Base-by-base conservation (phyloP, 1,284 basidiomycete genomes). In the Tetrapyrgos nigripes region DNA sequence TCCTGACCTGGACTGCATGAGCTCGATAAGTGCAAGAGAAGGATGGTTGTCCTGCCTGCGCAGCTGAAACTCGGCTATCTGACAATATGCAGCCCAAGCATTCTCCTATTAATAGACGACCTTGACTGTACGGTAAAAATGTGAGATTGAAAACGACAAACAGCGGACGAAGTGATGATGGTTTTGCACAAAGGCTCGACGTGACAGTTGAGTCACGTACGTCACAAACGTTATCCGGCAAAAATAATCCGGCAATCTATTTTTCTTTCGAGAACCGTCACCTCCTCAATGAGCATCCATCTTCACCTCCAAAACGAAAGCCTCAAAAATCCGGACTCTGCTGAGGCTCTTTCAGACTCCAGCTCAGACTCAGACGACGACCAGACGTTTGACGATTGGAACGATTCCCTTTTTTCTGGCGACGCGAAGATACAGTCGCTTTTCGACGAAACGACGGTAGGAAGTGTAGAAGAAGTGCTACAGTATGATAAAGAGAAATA, bases 301-400 rank as follows among this genome's bases (percentile, higher is more conserved):
- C 35, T 58, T 48, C 56, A 47, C 17, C 21, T 44, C 19, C 37
- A 50, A 17, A 28, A 21, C n/a, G 43, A 44, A 48, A 51, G 45
- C 43, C 28, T 26, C 43, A 49, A 50, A n/a, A 48, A 52, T 19
- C 13, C 33, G 23, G 50, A 33, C 33, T 37, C 45, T 5, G 55
- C 29, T 21, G 31, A 13, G 9, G 37, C 44, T n/a, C n/a, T n/a
- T 28, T 52, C 44, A 3, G 23, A 40, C 44, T 59, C 58, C 17
- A 47, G 47, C 40, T 40, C 37, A 8, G 53, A 52, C 45, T 79
- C 80, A 2, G 79, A 82, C 31, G 85, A 88, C 11, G 81, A 86
- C 19, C 88, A 92, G 64, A 87, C 82, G 45, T 94, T 89, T 81
- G 89, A 91, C 58, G 92, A 93, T 69, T 94, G 91, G 92, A 78